A percentile compares a stretch with the other conserved stretches of the same genome.
phyloP scores from a whole-genome alignment of 768 basidiomycete genomes.

The Tulasnella sp. region DNA sequence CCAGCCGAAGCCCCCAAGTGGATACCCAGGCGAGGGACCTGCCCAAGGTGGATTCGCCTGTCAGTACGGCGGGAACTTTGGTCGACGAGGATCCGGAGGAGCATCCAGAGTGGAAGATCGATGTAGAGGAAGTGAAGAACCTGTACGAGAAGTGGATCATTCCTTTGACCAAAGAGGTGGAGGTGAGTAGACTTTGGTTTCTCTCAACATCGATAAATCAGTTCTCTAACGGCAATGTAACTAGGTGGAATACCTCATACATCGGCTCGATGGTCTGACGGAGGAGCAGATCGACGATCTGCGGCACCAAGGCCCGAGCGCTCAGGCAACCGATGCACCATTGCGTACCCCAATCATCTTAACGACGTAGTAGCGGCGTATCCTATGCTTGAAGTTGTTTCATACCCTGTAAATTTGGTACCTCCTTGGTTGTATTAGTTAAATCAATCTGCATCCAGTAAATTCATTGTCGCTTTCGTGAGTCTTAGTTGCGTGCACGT shows the following conservation, averaged over 20 bases:
- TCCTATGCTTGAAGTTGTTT: neutral
- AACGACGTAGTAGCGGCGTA: neutral
- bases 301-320: conserved; percentile 15
- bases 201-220: neutral
- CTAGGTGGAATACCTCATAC: conserved; percentile 92
- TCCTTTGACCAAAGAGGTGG: conserved; percentile 94
- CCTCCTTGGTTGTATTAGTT: neutral
- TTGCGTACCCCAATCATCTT: neutral
- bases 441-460: neutral
- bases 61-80: conserved; percentile 21
- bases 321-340: neutral
- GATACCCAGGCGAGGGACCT: conserved; percentile 2
- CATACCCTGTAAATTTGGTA: neutral
- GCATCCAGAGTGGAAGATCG: conserved; percentile 50
- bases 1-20: neutral
- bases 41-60: conserved; percentile 17
- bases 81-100: conserved; percentile 15
- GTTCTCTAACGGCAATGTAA: neutral
- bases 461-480: neutral
- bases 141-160: conserved; percentile 94
- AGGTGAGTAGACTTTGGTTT: conserved; percentile 44
- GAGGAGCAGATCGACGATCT: conserved; percentile 67
- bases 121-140: conserved; percentile 84
- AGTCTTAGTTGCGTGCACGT: neutral
- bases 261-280: conserved; percentile 74